Evolutionary conservation across 768 basidiomycete genomes (phyloP).

Genomic region (Sarcodon sp.): DNA sequence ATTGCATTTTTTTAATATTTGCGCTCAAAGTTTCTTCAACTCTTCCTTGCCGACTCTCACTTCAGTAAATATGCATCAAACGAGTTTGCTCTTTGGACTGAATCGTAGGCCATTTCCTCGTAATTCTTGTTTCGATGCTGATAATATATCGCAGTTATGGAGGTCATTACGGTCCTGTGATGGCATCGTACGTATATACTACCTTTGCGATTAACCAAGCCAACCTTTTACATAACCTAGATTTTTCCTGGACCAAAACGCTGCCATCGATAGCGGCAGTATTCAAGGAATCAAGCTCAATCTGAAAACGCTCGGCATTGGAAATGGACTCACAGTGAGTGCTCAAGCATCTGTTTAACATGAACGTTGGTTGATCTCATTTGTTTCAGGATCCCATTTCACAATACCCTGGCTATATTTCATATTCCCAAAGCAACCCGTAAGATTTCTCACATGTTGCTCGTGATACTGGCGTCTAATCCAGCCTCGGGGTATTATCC

Average conservation of each 20-base stretch:
- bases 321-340: constrained; percentile 46
- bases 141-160: constrained; percentile 16
- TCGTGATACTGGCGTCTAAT: background rate
- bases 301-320: constrained; percentile 50
- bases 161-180: constrained; percentile 26
- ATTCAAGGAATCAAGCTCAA: constrained; percentile 36
- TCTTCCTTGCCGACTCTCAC: constrained; percentile 41
- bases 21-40: constrained; percentile 34
- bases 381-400: constrained; percentile 20
- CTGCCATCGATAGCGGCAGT: constrained; percentile 34
- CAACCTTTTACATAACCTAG: constrained; percentile 1
- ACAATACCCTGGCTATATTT: constrained; percentile 48
- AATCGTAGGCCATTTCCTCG: constrained; percentile 24
- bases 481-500: background rate
- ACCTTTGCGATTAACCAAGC: background rate
- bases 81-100: constrained; percentile 50
- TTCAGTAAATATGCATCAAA: constrained; percentile 33
- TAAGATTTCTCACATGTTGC: constrained; percentile 2
- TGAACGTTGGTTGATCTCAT: background rate
- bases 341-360: background rate
- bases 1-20: background rate
- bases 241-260: constrained; percentile 47
- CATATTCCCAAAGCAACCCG: constrained; percentile 40
- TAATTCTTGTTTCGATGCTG: background rate
- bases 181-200: constrained; percentile 14